Conservation (phyloP, 495 filamentous ascomycete species). For the Aspergillus asperescens region DNA sequence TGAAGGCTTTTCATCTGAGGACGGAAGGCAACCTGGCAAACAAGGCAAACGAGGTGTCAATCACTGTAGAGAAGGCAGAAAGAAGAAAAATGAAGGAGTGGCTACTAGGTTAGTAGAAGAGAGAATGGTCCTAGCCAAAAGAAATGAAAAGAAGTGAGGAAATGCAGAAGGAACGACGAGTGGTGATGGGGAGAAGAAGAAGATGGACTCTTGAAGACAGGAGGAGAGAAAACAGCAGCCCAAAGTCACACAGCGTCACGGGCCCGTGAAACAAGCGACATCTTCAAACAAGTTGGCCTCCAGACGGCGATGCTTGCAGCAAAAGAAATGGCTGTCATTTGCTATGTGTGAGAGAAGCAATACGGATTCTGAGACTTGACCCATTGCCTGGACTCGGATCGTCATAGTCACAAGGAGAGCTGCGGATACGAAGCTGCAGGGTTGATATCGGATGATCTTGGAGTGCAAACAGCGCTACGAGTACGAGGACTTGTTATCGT, state of each 20-base stretch:
- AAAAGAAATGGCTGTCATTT: conserved; percentile 4
- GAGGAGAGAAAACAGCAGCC: neutral
- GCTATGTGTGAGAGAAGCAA: conserved; percentile 1
- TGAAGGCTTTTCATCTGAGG: neutral
- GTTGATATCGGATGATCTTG: neutral
- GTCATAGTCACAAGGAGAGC: neutral
- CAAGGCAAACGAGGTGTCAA: conserved; percentile 3
- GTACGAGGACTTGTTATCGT: neutral
- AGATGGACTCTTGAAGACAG: neutral
- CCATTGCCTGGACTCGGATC: conserved; percentile 1
- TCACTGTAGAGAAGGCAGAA: neutral
- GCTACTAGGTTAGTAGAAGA: neutral
- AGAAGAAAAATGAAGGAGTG: neutral
- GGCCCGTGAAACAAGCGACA: neutral
- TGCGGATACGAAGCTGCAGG: neutral
- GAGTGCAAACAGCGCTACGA: neutral
- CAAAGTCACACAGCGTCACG: conserved; percentile 14
- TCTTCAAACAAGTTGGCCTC: conserved; percentile 2
- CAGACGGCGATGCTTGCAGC: conserved; percentile 8
- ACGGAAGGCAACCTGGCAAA: neutral
- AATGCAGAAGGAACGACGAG: neutral
- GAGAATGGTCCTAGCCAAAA: neutral
- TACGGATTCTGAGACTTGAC: neutral
- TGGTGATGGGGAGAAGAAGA: neutral
- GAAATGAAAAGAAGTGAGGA: neutral